Conservation (phyloP, 768 basidiomycete genomes). For the Leccinum longicurvipes region DNA sequence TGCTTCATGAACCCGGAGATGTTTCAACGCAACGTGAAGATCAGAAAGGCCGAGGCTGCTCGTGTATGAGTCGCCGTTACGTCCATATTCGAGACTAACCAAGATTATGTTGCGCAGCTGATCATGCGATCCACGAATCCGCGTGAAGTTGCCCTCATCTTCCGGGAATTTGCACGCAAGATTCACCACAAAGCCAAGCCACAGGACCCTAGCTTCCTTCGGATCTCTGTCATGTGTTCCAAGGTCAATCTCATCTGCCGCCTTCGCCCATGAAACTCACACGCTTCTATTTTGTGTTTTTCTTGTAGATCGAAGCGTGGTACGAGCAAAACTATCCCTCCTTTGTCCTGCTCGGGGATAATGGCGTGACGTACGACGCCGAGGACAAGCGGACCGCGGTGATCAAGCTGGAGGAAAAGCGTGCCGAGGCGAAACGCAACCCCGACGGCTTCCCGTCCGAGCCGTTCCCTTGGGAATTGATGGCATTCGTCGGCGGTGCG, state of each 20-base stretch:
- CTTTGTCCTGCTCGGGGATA: conserved; percentile 50
- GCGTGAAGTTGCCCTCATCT: conserved; percentile 84
- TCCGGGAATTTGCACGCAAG: conserved; percentile 73
- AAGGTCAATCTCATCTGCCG: conserved; percentile 47
- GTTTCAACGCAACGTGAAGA: conserved; percentile 89
- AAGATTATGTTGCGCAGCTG: conserved; percentile 45
- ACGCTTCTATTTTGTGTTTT: not conserved
- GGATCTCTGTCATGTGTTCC: conserved; percentile 77
- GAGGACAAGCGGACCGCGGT: conserved; percentile 57
- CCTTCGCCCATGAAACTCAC: conserved; percentile 6
- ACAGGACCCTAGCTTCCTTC: conserved; percentile 84
- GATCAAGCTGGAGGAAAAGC: conserved; percentile 42
- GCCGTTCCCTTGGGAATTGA: conserved; percentile 30
- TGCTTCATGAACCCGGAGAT: conserved; percentile 93
- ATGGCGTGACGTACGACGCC: conserved; percentile 39
- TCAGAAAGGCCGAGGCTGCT: conserved; percentile 88
- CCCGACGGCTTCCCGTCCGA: conserved; percentile 6
- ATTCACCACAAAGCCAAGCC: conserved; percentile 81
- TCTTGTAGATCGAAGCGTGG: conserved; percentile 84
- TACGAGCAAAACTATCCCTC: conserved; percentile 91
- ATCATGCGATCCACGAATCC: conserved; percentile 93
- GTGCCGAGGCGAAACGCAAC: conserved; percentile 31
- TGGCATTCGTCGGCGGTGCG: conserved; percentile 27
- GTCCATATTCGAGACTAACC: not conserved
- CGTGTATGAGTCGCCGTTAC: conserved; percentile 42